Evolutionary conservation across 768 basidiomycete genomes (phyloP).

Genomic region (Chalciporus chontae): DNA sequence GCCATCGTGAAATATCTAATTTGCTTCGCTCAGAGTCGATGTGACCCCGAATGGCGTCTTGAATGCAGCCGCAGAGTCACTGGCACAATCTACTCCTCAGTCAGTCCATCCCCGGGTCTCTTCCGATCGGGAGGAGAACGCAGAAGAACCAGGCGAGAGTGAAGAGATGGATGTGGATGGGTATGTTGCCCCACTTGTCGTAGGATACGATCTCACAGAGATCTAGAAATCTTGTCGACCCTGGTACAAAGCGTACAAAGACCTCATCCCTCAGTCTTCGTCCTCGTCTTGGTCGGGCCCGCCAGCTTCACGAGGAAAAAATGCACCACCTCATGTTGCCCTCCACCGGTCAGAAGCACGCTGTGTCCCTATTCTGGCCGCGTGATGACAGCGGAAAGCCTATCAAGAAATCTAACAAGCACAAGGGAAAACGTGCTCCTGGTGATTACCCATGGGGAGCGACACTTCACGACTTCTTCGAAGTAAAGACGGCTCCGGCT

Average conservation of each 20-base stretch:
- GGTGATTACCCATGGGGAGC: slow-evolving; percentile 27
- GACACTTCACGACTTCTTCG: slow-evolving; percentile 26
- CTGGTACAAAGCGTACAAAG: too few species aligned
- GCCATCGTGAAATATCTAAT: too few species aligned
- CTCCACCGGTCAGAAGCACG: not conserved
- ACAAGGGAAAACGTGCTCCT: slow-evolving; percentile 16
- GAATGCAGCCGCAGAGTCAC: not conserved
- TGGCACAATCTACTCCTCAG: not conserved
- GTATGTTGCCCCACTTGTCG: not conserved
- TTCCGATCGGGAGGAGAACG: not conserved
- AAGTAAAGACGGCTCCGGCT: slow-evolving; percentile 6
- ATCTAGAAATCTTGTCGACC: too few species aligned
- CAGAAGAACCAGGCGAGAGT: not conserved
- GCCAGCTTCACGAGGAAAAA: not conserved
- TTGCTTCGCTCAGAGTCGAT: not conserved
- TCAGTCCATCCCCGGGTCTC: not conserved
- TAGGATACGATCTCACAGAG: too few species aligned
- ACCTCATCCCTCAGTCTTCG: not conserved
- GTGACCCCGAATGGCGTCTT: not conserved
- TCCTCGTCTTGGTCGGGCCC: not conserved
- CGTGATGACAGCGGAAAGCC: not conserved
- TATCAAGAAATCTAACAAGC: not conserved
- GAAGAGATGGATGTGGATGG: not conserved
- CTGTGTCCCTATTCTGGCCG: not conserved
- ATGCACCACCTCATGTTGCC: not conserved